Evolutionary conservation across 2,329 filamentous ascomycete genomes (phyloP), one percentile per base, ranked within the genome.

Genomic region (Incumbomyces lentus): DNA sequence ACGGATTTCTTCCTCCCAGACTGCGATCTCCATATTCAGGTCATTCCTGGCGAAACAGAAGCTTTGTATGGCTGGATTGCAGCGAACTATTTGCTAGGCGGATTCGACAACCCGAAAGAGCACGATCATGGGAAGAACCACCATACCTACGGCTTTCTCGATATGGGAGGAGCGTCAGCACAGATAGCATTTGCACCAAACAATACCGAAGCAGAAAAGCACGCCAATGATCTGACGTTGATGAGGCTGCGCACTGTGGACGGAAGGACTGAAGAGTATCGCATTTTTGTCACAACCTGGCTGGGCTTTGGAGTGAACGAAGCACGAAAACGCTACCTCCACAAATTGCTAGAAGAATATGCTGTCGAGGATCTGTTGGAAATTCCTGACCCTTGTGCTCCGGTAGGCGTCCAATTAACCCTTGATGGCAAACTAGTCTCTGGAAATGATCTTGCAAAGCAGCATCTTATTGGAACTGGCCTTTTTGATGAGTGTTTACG

Each of bases 121-220:
- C 86, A 95, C 58, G 70, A 78, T 44, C 87, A 95, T 62, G 88
- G 87, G 44, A 88, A 94, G 54, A 79, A 77, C 19, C 92, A 96
- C 62, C 85, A 89, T 60, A 98, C 92, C 0, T 98, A 96, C 64
- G 92, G 92, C 0, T 98, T 98, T 60, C 70, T 98, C 50, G 92
- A 98, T 62, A 98, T 98, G 93, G 92, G 92, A 41, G 92, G 92
- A 43, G 92, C 92, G 19, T 96, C 90, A 0, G 90, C 92, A 13
- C 92, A 98, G 67, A 96, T 98, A 59, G 92, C 93, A 0, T 98
- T 98, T 64, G 90, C 89, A 1, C 92, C 92, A 1, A 98, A 98
- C 64, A 69, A 76, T 3, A 96, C 92, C 1, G 92, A 98, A 63
- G 82, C 88, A 1, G 77, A 81, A 59, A 92, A 88, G 60, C 93